Evolutionary conservation across 441 rosid genomes (phyloP), one percentile per base, ranked within the genome.

Genomic region (Croton laevigatus): DNA sequence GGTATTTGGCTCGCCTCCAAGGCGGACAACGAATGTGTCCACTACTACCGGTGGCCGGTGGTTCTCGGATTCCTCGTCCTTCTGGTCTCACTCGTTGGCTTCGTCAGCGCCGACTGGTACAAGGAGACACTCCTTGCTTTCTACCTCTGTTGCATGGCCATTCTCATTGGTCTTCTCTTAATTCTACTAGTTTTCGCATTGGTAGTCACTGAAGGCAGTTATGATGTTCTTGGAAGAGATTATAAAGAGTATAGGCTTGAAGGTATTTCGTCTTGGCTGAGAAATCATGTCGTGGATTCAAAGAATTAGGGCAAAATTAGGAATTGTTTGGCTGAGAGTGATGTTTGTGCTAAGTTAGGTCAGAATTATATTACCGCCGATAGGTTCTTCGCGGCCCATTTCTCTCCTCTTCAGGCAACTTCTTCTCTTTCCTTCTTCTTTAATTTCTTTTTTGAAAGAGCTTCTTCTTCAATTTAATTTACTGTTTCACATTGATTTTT

Each of bases 1-100:
- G 98, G 98, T 16, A 85, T 88, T 73, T 89, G 98, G 98, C 83
- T 91, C 0, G 92, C 94, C 36, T 86, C 93, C 65, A 86, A 89
- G 27, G 87, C 91, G 0, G 97, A 91, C 80, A 90, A 91, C 27
- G 97, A 86, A 73, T 91, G 98, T 76, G 73, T 91, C 70, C 80
- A 86, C 61, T 85, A 80, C 75, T 81, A 87, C 59, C 95, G 92
- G 75, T 89, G 97, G 97, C 97, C 97, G 17, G 73, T 89, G 64
- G 86, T 94, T 20, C 88, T 91, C 44, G 98, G 97, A 1, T 74
- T 83, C 66, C 75, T 84, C 4, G 80, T 90, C 83, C 83, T 94
- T 87, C 77, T 86, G 9, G 73, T 91, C 9, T 90, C 98, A 22
- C 82, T 94, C 20, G 87, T 89, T 0, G 98, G 97, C 40, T 80